phyloP scores from a whole-genome alignment of 371 early-diverging fungal species.

The Apophysomyces trapeziformis region DNA sequence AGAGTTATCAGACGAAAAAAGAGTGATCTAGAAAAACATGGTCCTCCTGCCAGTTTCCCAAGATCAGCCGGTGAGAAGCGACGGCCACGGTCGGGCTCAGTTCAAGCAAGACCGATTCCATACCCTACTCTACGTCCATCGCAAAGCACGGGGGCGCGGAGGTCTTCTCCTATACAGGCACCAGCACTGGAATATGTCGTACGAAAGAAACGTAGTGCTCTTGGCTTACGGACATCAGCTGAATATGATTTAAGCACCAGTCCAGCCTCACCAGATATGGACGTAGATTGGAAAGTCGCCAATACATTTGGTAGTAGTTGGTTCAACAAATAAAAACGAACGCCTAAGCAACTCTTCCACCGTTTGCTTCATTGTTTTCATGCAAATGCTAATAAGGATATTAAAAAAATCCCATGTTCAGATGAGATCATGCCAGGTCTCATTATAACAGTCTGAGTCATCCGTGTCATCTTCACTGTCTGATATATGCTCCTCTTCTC shows the following conservation, averaged over 20 bases:
- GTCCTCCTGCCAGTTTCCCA: slow-evolving; percentile 6
- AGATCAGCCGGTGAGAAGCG: slow-evolving; percentile 6
- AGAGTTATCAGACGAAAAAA: not conserved
- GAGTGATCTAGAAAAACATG: slow-evolving; percentile 1
- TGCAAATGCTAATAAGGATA: no score
- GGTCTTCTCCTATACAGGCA: slow-evolving; percentile 25
- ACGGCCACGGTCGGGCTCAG: slow-evolving; percentile 8
- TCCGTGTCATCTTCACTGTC: slow-evolving; percentile 47
- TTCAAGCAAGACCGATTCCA: slow-evolving; percentile 24
- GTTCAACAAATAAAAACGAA: slow-evolving; percentile 3
- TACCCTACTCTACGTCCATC: slow-evolving; percentile 18
- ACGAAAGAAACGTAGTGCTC: slow-evolving; percentile 23
- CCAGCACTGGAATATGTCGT: slow-evolving; percentile 20
- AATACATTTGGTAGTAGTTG: slow-evolving; percentile 16
- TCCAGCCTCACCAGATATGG: slow-evolving; percentile 31
- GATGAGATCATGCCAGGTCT: slow-evolving; percentile 34
- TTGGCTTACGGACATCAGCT: slow-evolving; percentile 12
- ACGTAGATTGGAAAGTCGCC: slow-evolving; percentile 24
- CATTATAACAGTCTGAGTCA: slow-evolving; percentile 30
- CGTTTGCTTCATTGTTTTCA: not conserved
- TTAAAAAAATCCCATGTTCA: not conserved
- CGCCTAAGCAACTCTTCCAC: not conserved
- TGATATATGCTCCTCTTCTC: slow-evolving; percentile 52
- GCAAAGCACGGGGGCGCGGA: slow-evolving; percentile 14
- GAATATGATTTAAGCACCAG: slow-evolving; percentile 23